A percentile compares a stretch with the other conserved stretches of the same genome.
These are phyloP conservation scores for Rubus parviflorus DNA, from an alignment of 306 rosid genomes.

Conservation along the genomic window DNA sequence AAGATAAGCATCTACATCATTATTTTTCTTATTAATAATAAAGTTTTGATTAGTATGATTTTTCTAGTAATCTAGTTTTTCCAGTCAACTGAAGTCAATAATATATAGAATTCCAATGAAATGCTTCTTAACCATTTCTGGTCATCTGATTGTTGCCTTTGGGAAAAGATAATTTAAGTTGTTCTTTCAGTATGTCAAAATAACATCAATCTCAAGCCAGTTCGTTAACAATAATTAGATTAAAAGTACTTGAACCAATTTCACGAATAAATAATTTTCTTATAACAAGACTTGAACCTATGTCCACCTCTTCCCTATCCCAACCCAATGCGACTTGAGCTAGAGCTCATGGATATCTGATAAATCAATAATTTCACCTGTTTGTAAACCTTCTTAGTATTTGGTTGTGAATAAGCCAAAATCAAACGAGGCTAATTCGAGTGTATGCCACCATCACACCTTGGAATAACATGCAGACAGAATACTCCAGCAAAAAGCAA, in stretches of 20 bases:
- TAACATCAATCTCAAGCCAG: not conserved
- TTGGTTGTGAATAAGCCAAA: not conserved
- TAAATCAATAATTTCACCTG: not conserved
- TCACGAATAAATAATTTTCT: not conserved
- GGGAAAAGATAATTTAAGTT: not conserved
- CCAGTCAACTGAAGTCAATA: not conserved
- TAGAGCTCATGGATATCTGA: not conserved
- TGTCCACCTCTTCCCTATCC: not conserved
- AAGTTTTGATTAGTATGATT: not conserved
- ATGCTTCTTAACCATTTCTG: not conserved
- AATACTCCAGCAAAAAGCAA: constrained; percentile 3
- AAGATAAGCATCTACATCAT: constrained; percentile 34
- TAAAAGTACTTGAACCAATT: not conserved
- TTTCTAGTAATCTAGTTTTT: not conserved
- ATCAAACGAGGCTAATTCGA: not conserved
- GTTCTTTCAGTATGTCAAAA: not conserved
- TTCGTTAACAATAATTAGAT: not conserved
- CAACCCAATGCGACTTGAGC: not conserved
- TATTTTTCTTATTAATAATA: not conserved
- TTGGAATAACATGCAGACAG: not conserved
- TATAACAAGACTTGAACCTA: not conserved
- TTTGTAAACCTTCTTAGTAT: not conserved
- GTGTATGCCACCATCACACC: not conserved
- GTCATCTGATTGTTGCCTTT: not conserved
- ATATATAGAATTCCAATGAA: not conserved